These are phyloP conservation scores for Bjerkandera adusta DNA, from an alignment of 1,284 basidiomycete genomes.

Conservation along the genomic window DNA sequence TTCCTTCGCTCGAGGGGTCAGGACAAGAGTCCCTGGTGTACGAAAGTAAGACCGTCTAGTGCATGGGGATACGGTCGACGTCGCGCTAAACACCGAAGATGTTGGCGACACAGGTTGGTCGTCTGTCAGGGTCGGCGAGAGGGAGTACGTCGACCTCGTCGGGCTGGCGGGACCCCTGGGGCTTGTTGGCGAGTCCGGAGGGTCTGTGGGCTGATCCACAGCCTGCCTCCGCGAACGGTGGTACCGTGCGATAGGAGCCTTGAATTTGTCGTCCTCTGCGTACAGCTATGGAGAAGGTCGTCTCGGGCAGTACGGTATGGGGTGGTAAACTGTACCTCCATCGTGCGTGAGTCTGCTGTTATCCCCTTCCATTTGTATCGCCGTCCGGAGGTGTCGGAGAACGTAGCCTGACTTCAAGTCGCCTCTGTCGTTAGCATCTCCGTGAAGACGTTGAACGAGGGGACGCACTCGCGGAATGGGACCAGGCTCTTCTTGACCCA, in stretches of 20 bases:
- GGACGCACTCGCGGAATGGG: conserved; percentile 32
- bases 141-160: conserved; percentile 8
- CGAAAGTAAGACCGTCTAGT: neutral
- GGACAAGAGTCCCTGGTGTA: conserved; percentile 30
- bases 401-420: conserved; percentile 32
- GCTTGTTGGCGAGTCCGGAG: neutral
- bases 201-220: too few species aligned
- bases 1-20: conserved; percentile 33
- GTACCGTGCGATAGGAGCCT: conserved; percentile 37
- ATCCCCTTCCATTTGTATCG: conserved; percentile 41
- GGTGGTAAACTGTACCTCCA: conserved; percentile 30
- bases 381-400: conserved; percentile 34
- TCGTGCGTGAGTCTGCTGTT: conserved; percentile 22
- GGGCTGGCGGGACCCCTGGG: neutral
- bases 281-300: conserved; percentile 30
- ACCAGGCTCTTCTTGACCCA: conserved; percentile 45
- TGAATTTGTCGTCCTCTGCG: conserved; percentile 27
- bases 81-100: neutral
- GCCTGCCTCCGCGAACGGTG: conserved; percentile 25
- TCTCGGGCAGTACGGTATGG: neutral
- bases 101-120: conserved; percentile 19
- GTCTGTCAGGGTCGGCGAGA: conserved; percentile 15
- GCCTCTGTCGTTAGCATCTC: neutral
- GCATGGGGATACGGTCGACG: neutral
- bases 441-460: neutral